Base-by-base conservation (phyloP, 1,139 yeast genomes). In the Candida glucosophila region DNA sequence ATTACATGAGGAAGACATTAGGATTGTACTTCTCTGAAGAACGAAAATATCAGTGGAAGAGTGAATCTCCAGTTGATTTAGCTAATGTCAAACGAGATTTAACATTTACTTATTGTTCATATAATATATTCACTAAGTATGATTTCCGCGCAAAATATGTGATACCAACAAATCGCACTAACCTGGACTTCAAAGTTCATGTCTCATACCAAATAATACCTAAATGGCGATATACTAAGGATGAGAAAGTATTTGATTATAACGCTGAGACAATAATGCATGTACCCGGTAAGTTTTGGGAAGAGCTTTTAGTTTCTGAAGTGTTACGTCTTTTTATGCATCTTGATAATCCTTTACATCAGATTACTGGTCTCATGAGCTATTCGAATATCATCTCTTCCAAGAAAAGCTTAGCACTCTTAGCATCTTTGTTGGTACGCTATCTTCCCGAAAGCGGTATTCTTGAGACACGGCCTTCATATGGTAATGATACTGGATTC, bases 31-130 rank as follows among this genome's bases (percentile, higher is more conserved):
- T 34, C 11, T 39, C 29, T 6, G 38, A 34, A 12, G 44, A 37
- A 11, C 15, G 12, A 10, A 19, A 12, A 12, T n/a, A 28, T 12
- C 41, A 37, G 6, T 28, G 21, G 10, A 25, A 20, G 13, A 27
- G 43, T 30, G n/a, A n/a, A n/a, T n/a, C n/a, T n/a, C n/a, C n/a
- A n/a, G n/a, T n/a, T n/a, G n/a, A n/a, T 6, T 31, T 30, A 4
- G 14, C 13, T 11, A 26, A 45, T 38, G 32, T 44, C 39, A 39
- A 52, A 36, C 39, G 49, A 19, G 67, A 59, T 22, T 45, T 55
- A 36, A 52, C 67, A 15, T 65, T 66, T 3, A 66, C 72, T 0
- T 69, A 56, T 34, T 70, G 76, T 35, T 37, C 60, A 5, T 72
- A 65, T 41, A 72, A 72, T 36, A 45, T 67, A 17, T 70, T 72